Conservation (phyloP, 2,329 filamentous ascomycete genomes). For the Rhinocladiella similis region DNA sequence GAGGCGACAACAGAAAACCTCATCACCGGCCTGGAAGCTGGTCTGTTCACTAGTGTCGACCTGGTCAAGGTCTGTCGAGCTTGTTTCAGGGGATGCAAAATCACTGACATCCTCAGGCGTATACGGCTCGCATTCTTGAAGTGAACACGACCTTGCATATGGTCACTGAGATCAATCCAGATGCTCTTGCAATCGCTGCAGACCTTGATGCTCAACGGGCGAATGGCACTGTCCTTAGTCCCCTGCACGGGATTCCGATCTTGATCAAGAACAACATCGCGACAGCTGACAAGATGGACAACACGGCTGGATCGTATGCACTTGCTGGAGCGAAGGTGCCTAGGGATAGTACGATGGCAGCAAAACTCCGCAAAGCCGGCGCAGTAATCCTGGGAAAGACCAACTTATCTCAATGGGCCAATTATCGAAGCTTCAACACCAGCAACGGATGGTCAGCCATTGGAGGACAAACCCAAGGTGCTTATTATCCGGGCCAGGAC, state of each 20-base stretch:
- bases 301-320: conserved; percentile 64
- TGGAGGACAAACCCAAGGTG: conserved; percentile 62
- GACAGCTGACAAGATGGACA: conserved; percentile 63
- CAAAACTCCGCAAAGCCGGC: conserved; percentile 61
- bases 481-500: conserved; percentile 63
- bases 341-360: conserved; percentile 59
- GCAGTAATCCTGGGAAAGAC: conserved; percentile 67
- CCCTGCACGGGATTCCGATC: conserved; percentile 65
- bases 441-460: conserved; percentile 64
- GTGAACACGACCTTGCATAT: conserved; percentile 54
- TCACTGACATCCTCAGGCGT: conserved; percentile 41
- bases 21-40: conserved; percentile 47
- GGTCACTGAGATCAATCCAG: conserved; percentile 58
- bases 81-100: not conserved
- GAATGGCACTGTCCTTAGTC: conserved; percentile 49
- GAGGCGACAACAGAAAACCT: conserved; percentile 56
- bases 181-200: conserved; percentile 52
- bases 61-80: conserved; percentile 46
- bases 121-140: conserved; percentile 52
- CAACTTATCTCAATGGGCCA: conserved; percentile 66
- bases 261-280: conserved; percentile 69
- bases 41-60: conserved; percentile 58
- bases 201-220: conserved; percentile 50
- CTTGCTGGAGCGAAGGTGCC: conserved; percentile 60
- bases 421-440: conserved; percentile 57